phyloP scores from a whole-genome alignment of 2,329 filamentous ascomycete species.

The Hirsutella thompsonii region DNA sequence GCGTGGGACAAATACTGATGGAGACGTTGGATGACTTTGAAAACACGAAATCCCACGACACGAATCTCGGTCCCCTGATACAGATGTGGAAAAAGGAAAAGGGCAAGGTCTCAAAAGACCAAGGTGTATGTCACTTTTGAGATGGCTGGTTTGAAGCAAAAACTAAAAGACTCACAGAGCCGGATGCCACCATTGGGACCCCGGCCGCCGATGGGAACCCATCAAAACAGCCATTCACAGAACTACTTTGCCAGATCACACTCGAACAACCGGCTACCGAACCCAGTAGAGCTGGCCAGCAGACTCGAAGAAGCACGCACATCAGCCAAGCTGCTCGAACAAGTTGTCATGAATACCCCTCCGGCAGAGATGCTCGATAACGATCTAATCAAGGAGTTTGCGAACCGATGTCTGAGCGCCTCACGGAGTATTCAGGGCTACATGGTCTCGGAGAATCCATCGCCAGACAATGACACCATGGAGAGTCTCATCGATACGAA shows the following conservation, averaged over 20 bases:
- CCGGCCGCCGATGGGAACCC: constrained; percentile 6
- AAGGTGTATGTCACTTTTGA: constrained; percentile 34
- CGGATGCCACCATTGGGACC: constrained; percentile 4
- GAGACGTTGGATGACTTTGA: constrained; percentile 77
- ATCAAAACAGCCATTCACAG: constrained; percentile 27
- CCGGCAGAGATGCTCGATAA: constrained; percentile 62
- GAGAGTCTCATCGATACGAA: constrained; percentile 88
- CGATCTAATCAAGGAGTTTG: constrained; percentile 88
- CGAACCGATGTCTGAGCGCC: constrained; percentile 71
- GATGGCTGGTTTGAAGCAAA: no score
- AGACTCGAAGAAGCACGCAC: constrained; percentile 84
- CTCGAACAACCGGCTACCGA: constrained; percentile 40
- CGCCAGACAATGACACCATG: constrained; percentile 88
- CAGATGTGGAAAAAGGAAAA: constrained; percentile 90
- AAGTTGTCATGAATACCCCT: constrained; percentile 79
- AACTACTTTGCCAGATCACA: constrained; percentile 46
- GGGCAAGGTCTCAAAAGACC: constrained; percentile 42
- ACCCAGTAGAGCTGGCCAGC: constrained; percentile 63
- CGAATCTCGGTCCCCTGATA: constrained; percentile 56
- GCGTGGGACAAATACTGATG: constrained; percentile 73
- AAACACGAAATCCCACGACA: constrained; percentile 57
- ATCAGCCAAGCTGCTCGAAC: constrained; percentile 81
- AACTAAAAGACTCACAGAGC: constrained; percentile 9
- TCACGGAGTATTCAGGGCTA: constrained; percentile 74
- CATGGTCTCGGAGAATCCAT: constrained; percentile 65